A percentile compares a stretch with the other conserved stretches of the same genome.
Evolutionary conservation across 805 yeast genomes (phyloP).

Genomic region (Saturnispora silvae): DNA sequence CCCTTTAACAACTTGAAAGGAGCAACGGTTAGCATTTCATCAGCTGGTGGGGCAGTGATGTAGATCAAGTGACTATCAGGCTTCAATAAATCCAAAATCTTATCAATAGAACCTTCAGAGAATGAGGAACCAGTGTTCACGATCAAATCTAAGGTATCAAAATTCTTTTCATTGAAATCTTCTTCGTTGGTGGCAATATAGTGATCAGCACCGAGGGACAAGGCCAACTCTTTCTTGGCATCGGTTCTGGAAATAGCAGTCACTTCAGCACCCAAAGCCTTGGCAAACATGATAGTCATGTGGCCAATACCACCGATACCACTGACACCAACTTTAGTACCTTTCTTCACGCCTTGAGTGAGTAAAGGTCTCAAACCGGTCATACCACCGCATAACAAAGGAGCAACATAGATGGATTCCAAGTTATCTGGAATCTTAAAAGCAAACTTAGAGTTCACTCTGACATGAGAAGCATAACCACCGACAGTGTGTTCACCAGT

Average conservation of each 20-base stretch:
- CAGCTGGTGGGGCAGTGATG: conserved; percentile 29
- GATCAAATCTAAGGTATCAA: conserved; percentile 34
- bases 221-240: conserved; percentile 38
- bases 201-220: conserved; percentile 41
- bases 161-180: conserved; percentile 29
- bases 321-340: conserved; percentile 39
- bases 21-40: conserved; percentile 21
- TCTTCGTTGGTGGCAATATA: conserved; percentile 43
- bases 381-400: conserved; percentile 47
- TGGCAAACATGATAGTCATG: conserved; percentile 38
- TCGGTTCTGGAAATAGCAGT: conserved; percentile 43
- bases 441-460: conserved; percentile 34
- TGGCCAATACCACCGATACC: conserved; percentile 40
- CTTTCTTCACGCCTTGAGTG: conserved; percentile 34
- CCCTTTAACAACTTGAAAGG: conserved; percentile 27
- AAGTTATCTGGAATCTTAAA: conserved; percentile 39
- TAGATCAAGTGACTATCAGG: conserved; percentile 24
- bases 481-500: conserved; percentile 36
- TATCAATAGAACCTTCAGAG: conserved; percentile 19
- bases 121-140: conserved; percentile 39
- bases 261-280: conserved; percentile 51
- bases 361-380: conserved; percentile 42
- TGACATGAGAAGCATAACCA: conserved; percentile 39
- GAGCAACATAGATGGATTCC: conserved; percentile 35
- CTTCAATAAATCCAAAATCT: conserved; percentile 20